A percentile compares a stretch with the other conserved stretches of the same genome.
These are phyloP conservation scores for Aspergillus pseudoglaucus DNA, from an alignment of 2,329 filamentous ascomycete genomes.

Conservation along the genomic window DNA sequence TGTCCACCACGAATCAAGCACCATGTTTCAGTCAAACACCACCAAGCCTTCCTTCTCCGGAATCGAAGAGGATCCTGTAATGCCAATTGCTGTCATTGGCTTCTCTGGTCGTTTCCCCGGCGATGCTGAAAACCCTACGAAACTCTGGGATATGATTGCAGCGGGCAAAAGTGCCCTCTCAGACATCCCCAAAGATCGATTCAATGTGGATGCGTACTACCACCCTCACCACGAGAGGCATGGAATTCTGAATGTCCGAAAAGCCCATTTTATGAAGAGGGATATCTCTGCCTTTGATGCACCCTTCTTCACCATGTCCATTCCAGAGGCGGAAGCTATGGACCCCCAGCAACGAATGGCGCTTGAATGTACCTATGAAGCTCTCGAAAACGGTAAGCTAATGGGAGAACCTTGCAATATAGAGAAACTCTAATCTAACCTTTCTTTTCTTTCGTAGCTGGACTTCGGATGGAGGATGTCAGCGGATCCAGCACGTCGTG, in stretches of 20 bases:
- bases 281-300: slow-evolving; percentile 22
- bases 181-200: slow-evolving; percentile 1
- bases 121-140: background rate
- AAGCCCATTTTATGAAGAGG: slow-evolving; percentile 17
- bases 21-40: no score
- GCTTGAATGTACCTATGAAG: slow-evolving; percentile 18
- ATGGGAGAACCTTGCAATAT: background rate
- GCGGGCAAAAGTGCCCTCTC: background rate
- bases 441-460: slow-evolving; percentile 5
- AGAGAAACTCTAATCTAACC: no score
- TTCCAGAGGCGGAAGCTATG: slow-evolving; percentile 13
- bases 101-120: slow-evolving; percentile 10
- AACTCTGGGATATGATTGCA: slow-evolving; percentile 6
- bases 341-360: slow-evolving; percentile 16
- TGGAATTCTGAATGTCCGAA: slow-evolving; percentile 1
- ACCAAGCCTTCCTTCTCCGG: no score
- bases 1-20: no score
- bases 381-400: slow-evolving; percentile 3
- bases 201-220: slow-evolving; percentile 4
- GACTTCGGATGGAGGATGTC: slow-evolving; percentile 14
- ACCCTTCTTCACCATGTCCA: slow-evolving; percentile 22
- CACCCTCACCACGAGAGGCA: background rate
- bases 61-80: background rate
- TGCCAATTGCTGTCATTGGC: slow-evolving; percentile 10
- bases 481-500: slow-evolving; percentile 14